phyloP scores from a whole-genome alignment of 2,329 filamentous ascomycete species.

The Seiridium unicorne region DNA sequence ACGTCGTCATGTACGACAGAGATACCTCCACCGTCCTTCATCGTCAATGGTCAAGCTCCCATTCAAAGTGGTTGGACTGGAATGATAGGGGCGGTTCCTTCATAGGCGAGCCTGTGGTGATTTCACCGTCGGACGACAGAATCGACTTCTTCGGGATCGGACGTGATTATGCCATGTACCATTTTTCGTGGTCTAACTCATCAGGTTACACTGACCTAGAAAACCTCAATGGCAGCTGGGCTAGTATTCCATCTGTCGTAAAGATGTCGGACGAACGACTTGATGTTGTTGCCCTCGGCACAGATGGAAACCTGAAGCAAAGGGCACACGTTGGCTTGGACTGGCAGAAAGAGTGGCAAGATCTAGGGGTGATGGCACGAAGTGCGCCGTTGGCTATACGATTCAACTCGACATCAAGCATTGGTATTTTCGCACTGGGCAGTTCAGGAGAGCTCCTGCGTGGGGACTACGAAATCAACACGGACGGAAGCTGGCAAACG shows the following conservation, averaged over 20 bases:
- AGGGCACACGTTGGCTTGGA: background rate
- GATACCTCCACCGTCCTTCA: background rate
- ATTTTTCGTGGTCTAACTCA: conserved; percentile 7
- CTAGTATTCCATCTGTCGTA: conserved; percentile 10
- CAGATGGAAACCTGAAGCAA: conserved; percentile 11
- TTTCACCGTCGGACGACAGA: background rate
- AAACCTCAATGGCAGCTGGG: conserved; percentile 8
- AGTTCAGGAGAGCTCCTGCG: background rate
- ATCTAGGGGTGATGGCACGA: conserved; percentile 13
- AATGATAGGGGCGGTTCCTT: conserved; percentile 7
- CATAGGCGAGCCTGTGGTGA: conserved; percentile 6
- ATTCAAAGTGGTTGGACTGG: background rate
- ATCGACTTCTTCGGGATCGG: conserved; percentile 12
- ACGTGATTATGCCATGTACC: conserved; percentile 7
- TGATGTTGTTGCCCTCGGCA: conserved; percentile 12
- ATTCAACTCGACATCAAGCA: background rate
- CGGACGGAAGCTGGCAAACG: conserved; percentile 2
- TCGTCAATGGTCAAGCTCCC: background rate
- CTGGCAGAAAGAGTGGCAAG: conserved; percentile 11
- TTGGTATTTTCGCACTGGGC: conserved; percentile 3
- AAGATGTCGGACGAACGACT: conserved; percentile 7
- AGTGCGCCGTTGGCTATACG: conserved; percentile 13
- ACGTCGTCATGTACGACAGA: conserved; percentile 4
- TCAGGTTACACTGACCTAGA: background rate
- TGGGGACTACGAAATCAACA: background rate